These are phyloP conservation scores for Pugionium dolabratum DNA, from an alignment of 345 rosid species.

Conservation along the genomic window DNA sequence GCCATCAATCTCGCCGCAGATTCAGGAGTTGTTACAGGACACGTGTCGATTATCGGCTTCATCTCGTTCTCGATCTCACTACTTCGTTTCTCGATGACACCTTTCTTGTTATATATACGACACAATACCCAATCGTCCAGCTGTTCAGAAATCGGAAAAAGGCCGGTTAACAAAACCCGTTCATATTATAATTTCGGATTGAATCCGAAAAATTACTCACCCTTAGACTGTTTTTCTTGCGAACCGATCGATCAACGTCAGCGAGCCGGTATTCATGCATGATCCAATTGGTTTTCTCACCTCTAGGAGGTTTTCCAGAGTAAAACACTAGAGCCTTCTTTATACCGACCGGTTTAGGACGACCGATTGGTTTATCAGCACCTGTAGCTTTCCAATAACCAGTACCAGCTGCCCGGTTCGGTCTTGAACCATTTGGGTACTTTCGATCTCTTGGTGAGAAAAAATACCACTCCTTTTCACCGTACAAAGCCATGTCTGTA, in stretches of 20 bases:
- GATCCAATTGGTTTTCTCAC: conserved; percentile 96
- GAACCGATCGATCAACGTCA: conserved; percentile 80
- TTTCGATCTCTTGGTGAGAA: conserved; percentile 88
- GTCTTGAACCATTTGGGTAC: conserved; percentile 94
- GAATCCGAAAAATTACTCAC: conserved; percentile 38
- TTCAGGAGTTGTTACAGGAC: conserved; percentile 29
- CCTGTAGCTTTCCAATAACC: conserved; percentile 99
- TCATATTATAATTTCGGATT: neutral
- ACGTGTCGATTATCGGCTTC: conserved; percentile 26
- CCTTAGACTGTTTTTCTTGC: conserved; percentile 83
- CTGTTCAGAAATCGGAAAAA: conserved; percentile 45
- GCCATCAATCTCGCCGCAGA: conserved; percentile 33
- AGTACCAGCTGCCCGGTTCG: conserved; percentile 84
- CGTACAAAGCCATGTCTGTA: conserved; percentile 73
- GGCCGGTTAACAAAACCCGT: conserved; percentile 23
- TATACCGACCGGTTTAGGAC: conserved; percentile 75
- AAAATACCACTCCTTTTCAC: conserved; percentile 97
- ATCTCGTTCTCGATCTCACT: conserved; percentile 38
- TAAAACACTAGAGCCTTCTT: conserved; percentile 93
- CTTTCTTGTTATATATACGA: conserved; percentile 95
- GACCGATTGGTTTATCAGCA: conserved; percentile 93
- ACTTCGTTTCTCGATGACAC: conserved; percentile 57
- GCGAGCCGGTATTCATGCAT: conserved; percentile 98
- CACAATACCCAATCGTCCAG: conserved; percentile 97
- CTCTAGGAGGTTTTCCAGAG: conserved; percentile 80